phyloP scores from a whole-genome alignment of 495 filamentous ascomycete genomes.

The Neurospora pannonica region DNA sequence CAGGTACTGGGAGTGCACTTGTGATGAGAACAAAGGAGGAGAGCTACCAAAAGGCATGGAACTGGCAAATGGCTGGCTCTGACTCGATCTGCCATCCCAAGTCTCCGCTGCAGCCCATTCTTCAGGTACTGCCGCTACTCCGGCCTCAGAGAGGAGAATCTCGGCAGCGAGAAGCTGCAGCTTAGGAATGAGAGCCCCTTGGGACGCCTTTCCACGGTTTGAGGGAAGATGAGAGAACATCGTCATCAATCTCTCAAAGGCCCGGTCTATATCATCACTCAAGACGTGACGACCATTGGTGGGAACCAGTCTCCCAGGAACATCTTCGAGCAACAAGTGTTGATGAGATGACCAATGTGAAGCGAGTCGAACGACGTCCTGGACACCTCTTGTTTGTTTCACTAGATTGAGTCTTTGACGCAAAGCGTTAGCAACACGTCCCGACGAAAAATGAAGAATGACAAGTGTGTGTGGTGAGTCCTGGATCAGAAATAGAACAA shows the following conservation, averaged over 20 bases:
- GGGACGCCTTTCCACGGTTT: not conserved
- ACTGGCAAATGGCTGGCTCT: not conserved
- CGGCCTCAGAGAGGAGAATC: constrained; percentile 15
- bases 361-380: constrained; percentile 7
- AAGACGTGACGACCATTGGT: not conserved
- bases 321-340: constrained; percentile 2
- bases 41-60: constrained; percentile 13
- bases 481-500: not conserved
- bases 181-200: not conserved
- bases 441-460: not conserved
- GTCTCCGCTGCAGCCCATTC: not conserved
- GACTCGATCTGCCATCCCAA: not conserved
- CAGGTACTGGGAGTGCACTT: not conserved
- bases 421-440: constrained; percentile 1
- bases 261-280: not conserved
- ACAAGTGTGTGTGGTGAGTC: not conserved
- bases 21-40: constrained; percentile 6
- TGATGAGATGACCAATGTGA: constrained; percentile 11
- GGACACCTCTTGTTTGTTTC: not conserved
- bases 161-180: constrained; percentile 14
- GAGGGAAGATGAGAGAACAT: not conserved
- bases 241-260: not conserved
- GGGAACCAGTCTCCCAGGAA: not conserved
- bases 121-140: constrained; percentile 7
- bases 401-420: constrained; percentile 10